These are phyloP conservation scores for Thalia dealbata DNA, from an alignment of 176 grass and related monocot genomes.

Conservation along the genomic window DNA sequence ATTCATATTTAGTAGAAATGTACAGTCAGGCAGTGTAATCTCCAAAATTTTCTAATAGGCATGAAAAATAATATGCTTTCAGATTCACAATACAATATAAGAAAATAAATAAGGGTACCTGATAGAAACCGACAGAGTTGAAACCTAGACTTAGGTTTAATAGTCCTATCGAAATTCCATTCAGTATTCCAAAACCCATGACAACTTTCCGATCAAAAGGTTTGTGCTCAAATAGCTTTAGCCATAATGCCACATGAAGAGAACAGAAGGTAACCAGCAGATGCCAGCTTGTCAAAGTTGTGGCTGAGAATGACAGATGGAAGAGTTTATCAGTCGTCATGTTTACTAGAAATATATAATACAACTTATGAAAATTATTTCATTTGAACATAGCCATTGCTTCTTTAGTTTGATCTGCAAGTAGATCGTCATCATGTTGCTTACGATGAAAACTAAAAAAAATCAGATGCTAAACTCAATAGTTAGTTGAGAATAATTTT, in stretches of 20 bases:
- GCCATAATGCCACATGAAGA: constrained; percentile 28
- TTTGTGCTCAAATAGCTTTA: constrained; percentile 30
- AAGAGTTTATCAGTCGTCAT: neutral
- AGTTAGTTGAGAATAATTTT: neutral
- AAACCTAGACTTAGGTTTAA: constrained; percentile 28
- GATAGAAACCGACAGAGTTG: constrained; percentile 31
- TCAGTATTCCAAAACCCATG: constrained; percentile 29
- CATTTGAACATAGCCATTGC: neutral
- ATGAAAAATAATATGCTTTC: neutral
- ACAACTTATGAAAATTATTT: neutral
- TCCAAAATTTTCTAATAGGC: neutral
- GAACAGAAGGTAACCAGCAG: constrained; percentile 27
- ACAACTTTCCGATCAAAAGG: constrained; percentile 22
- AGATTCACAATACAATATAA: neutral
- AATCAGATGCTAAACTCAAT: neutral
- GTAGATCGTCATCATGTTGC: neutral
- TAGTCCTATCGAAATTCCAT: constrained; percentile 27
- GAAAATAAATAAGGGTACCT: constrained; percentile 6
- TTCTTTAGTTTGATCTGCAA: neutral
- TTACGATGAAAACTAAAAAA: neutral
- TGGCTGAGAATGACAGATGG: constrained; percentile 15
- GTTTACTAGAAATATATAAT: neutral
- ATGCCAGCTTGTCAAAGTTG: constrained; percentile 32
- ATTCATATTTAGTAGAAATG: neutral
- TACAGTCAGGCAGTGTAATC: neutral